Percentiles rank a stretch among this genome's conserved stretches.
Evolutionary conservation across 371 early-diverging fungal species (phyloP).

Genomic region (Coemansia sp.): DNA sequence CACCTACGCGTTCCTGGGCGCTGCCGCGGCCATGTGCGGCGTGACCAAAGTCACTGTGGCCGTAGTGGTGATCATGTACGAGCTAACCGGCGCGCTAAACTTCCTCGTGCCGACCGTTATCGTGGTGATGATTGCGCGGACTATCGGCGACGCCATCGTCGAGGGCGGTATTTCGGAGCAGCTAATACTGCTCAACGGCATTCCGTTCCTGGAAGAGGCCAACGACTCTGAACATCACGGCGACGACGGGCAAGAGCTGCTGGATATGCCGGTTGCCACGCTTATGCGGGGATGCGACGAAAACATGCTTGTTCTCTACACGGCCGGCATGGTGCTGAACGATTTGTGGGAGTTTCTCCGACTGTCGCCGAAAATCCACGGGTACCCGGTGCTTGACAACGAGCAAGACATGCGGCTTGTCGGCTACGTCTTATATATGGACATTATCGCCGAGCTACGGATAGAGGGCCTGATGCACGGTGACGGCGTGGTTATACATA

Average conservation of each 20-base stretch:
- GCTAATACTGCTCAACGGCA: constrained; percentile 77
- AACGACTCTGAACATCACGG: constrained; percentile 54
- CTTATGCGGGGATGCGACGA: constrained; percentile 26
- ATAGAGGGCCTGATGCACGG: background rate
- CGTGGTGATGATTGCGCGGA: constrained; percentile 84
- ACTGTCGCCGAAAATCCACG: constrained; percentile 55
- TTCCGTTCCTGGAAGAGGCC: constrained; percentile 69
- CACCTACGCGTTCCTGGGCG: constrained; percentile 95
- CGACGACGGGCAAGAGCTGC: constrained; percentile 59
- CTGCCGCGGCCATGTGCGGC: constrained; percentile 86
- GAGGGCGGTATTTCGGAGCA: constrained; percentile 86
- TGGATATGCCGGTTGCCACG: constrained; percentile 15
- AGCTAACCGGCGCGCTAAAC: constrained; percentile 89
- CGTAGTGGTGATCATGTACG: constrained; percentile 95
- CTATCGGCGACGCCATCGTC: constrained; percentile 79
- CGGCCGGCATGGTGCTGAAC: constrained; percentile 7
- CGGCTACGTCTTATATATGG: constrained; percentile 67
- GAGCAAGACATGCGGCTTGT: constrained; percentile 64
- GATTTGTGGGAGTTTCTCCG: constrained; percentile 56
- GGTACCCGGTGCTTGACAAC: constrained; percentile 86
- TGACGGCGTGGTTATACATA: no score
- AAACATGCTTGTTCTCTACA: constrained; percentile 23
- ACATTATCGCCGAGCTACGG: background rate
- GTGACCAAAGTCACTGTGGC: constrained; percentile 76
- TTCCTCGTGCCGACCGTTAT: constrained; percentile 95